Percentiles rank a stretch among this genome's conserved stretches.
Evolutionary conservation across 2,329 filamentous ascomycete species (phyloP).

Genomic region (Emergomyces pasteurianus): DNA sequence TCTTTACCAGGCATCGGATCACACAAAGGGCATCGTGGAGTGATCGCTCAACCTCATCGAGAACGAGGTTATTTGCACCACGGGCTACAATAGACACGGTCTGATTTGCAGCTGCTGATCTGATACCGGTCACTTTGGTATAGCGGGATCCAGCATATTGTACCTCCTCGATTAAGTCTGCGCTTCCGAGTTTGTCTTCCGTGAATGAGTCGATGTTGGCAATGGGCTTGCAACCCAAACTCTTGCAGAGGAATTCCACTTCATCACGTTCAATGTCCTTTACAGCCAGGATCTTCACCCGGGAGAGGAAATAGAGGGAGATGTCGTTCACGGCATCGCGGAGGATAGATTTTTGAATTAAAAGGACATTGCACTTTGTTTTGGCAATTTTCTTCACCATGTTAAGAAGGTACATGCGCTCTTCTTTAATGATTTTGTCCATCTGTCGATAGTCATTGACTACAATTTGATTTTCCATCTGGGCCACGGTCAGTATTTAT

Average conservation of each 20-base stretch:
- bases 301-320: slow-evolving; percentile 92
- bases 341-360: slow-evolving; percentile 98
- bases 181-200: slow-evolving; percentile 91
- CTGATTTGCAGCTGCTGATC: slow-evolving; percentile 55
- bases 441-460: slow-evolving; percentile 99
- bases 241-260: slow-evolving; percentile 99
- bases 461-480: slow-evolving; percentile 99
- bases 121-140: slow-evolving; percentile 89
- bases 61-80: slow-evolving; percentile 84
- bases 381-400: slow-evolving; percentile 99
- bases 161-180: slow-evolving; percentile 87
- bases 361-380: slow-evolving; percentile 95
- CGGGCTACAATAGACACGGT: slow-evolving; percentile 92
- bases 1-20: slow-evolving; percentile 95
- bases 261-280: slow-evolving; percentile 99
- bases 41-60: slow-evolving; percentile 93
- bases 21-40: slow-evolving; percentile 97
- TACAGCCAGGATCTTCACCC: slow-evolving; percentile 86
- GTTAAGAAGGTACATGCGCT: slow-evolving; percentile 93
- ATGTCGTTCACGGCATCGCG: slow-evolving; percentile 96
- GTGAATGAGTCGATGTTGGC: slow-evolving; percentile 97
- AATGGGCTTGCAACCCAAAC: slow-evolving; percentile 95
- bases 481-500: slow-evolving; percentile 12
- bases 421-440: slow-evolving; percentile 99
- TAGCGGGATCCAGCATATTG: slow-evolving; percentile 79